phyloP scores from a whole-genome alignment of 164 flowering plant genomes.

The Hamamelis virginiana region DNA sequence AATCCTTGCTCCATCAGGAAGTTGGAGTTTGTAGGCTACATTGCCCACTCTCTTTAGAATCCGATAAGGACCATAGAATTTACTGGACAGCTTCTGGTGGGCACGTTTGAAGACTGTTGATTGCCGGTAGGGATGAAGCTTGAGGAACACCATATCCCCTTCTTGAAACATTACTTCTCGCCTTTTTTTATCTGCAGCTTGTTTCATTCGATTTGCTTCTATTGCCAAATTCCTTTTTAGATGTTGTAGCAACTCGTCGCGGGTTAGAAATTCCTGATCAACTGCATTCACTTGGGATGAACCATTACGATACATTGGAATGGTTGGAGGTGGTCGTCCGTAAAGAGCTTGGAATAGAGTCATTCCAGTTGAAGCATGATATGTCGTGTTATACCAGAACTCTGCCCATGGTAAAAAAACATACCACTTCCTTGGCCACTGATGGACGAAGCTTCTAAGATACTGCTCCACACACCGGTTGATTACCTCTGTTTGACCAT shows the following conservation, averaged over 20 bases:
- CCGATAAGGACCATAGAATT: conserved; percentile 3
- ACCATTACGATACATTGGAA: neutral
- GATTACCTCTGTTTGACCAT: neutral
- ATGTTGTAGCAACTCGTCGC: neutral
- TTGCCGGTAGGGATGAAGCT: conserved; percentile 1
- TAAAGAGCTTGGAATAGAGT: conserved; percentile 6
- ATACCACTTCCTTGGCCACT: neutral
- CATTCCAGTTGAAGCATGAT: conserved; percentile 2
- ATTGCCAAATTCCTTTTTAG: neutral
- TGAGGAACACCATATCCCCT: neutral
- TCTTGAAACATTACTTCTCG: neutral
- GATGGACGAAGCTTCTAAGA: neutral
- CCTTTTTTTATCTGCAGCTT: neutral
- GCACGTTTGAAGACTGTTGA: neutral
- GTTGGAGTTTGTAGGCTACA: conserved; percentile 6
- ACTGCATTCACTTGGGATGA: neutral
- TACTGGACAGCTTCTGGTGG: neutral
- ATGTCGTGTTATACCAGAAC: conserved; percentile 1
- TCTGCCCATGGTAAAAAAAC: conserved; percentile 9
- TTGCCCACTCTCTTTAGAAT: neutral
- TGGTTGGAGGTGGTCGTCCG: neutral
- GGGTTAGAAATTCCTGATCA: neutral
- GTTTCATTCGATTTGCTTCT: neutral
- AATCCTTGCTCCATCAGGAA: neutral
- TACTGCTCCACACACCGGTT: neutral